phyloP scores from a whole-genome alignment of 108 stramenopile genomes.

The Nitzschia sp. region DNA sequence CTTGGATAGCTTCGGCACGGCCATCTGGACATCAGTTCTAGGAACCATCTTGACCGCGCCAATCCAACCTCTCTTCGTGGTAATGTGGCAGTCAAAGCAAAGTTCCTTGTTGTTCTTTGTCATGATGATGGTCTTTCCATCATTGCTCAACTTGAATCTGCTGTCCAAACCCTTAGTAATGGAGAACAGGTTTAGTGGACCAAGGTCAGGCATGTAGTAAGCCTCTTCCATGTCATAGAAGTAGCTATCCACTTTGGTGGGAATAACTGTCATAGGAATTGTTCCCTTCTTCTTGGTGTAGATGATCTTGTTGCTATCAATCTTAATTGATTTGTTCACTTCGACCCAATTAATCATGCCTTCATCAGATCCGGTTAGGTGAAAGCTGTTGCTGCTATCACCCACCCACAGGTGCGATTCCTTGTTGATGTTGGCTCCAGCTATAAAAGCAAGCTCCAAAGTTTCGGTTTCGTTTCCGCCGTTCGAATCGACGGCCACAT shows the following conservation, averaged over 20 bases:
- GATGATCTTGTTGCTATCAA: not conserved
- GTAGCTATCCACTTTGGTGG: not conserved
- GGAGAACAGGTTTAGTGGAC: not conserved
- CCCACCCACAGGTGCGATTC: slow-evolving; percentile 1
- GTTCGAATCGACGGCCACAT: too few relatives aligned
- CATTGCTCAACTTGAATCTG: not conserved
- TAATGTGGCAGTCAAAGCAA: not conserved
- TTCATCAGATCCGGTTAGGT: not conserved
- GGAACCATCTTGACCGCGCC: not conserved
- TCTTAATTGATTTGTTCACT: not conserved
- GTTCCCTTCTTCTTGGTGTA: not conserved
- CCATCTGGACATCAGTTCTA: not conserved
- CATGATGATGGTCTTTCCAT: slow-evolving; percentile 1
- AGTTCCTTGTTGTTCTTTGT: not conserved
- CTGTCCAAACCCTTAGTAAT: not conserved
- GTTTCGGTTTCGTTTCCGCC: not conserved
- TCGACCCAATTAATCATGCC: slow-evolving; percentile 2
- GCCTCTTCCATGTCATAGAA: not conserved
- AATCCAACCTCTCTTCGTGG: not conserved
- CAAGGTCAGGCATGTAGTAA: not conserved
- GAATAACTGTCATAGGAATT: not conserved
- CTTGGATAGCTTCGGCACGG: not conserved
- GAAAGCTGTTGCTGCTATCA: not conserved
- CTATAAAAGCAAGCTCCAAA: not conserved
- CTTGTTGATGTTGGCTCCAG: not conserved